Evolutionary conservation across 1,284 basidiomycete species (phyloP), one percentile per base, ranked within the genome.

Genomic region (Rhodotorula sp.): DNA sequence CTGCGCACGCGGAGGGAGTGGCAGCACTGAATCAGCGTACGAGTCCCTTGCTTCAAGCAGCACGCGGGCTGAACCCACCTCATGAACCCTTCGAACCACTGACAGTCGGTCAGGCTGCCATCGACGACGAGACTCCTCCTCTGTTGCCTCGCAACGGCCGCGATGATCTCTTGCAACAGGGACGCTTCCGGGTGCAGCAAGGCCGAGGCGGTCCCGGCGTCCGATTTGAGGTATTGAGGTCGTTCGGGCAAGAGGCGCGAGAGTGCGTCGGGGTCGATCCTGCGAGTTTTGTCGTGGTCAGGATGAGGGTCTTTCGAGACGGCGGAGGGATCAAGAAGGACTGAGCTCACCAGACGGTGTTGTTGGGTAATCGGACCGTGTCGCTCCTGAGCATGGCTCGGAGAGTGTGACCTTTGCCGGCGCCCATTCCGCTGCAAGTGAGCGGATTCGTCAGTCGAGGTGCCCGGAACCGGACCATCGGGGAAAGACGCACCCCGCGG

Each of bases 201-300:
- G 5, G 66, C 66, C 31, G 73, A 71, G 6, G 76, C 71, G 23
- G 67, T 71, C 31, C 63, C 58, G 3, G 63, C 70, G 54, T 76
- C 58, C 29, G 68, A 49, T 4, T 69, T 6, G 49, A 79, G 66
- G 64, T 79, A 78, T 46, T 76, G 77, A 8, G 72, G 59, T 29
- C 78, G 70, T 62, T 79, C 78, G 20, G 78, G 78, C 7, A 79
- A 64, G 21, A 72, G 68, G 43, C 75, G 68, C 5, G 78, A 71
- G 56, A 79, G 72, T 8, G 71, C 70, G 49, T 79, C 78, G 14
- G 78, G 78, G 64, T 79, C 78, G 48, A 79, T 77, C 78, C 77
- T 78, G 68, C 2, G 43, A 43, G 43, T 39, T 15, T 7, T 2
- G 31, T 46, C 7, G 18, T 21, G 26, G 43, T 31, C 26, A 43